A percentile compares a stretch with the other conserved stretches of the same genome.
Evolutionary conservation across 768 basidiomycete genomes (phyloP).

Genomic region (Leccinum incarnatum): DNA sequence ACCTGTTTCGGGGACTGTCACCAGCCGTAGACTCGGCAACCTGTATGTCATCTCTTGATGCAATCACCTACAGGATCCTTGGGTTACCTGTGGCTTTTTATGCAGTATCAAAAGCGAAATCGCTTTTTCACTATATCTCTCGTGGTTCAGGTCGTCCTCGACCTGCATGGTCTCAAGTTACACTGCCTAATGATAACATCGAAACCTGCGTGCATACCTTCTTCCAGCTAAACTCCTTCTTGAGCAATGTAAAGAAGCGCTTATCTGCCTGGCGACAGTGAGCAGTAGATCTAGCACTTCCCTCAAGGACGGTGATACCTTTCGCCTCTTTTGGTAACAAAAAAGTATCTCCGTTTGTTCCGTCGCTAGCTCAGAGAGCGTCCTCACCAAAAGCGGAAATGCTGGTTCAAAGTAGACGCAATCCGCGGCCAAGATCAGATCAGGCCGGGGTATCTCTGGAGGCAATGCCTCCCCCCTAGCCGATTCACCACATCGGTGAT

Average conservation of each 20-base stretch:
- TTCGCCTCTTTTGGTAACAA: conserved; percentile 92
- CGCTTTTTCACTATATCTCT: conserved; percentile 58
- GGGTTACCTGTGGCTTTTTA: conserved; percentile 13
- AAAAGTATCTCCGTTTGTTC: conserved; percentile 70
- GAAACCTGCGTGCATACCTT: conserved; percentile 42
- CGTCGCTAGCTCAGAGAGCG: conserved; percentile 62
- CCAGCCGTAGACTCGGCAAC: neutral
- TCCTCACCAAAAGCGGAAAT: conserved; percentile 82
- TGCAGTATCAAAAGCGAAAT: conserved; percentile 55
- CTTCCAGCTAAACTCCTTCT: conserved; percentile 72
- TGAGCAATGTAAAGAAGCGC: conserved; percentile 78
- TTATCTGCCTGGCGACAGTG: conserved; percentile 67
- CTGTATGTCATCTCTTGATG: neutral
- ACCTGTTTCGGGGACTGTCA: neutral
- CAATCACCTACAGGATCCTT: neutral
- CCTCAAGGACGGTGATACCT: conserved; percentile 46
- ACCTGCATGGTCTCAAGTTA: conserved; percentile 39
- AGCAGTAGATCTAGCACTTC: neutral
- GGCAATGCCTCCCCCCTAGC: conserved; percentile 67
- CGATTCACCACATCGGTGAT: conserved; percentile 2
- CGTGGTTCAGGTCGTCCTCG: conserved; percentile 57
- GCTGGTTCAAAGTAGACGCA: conserved; percentile 96
- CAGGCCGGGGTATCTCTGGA: conserved; percentile 43
- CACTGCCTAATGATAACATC: neutral
- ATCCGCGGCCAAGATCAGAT: conserved; percentile 85